Base-by-base conservation (phyloP, 768 basidiomycete genomes). In the Holtermannia corniformis region DNA sequence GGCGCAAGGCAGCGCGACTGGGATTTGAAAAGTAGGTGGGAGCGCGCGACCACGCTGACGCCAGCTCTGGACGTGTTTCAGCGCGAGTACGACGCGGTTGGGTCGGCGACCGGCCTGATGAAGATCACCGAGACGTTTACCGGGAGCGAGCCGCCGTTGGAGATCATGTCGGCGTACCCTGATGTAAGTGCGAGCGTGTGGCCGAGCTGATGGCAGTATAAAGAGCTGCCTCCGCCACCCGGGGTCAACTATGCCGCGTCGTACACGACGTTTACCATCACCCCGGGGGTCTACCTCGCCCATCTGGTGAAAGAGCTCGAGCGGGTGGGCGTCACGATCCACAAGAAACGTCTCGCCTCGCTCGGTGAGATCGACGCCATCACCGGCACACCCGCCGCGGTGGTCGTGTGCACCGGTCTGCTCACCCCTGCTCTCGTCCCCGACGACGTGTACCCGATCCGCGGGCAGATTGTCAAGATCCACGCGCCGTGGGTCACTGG, bases 201-300 rank as follows among this genome's bases (percentile, higher is more conserved):
- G 3, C 41, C 42, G 5, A 21, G 4, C 23, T n/a, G 22, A 23
- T 12, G 16, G 47, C 16, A 49, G 44, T 54, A 40, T 24, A 51
- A 16, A 24, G n/a, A 42, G 4, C 7, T 27, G 2, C 1, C 3
- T 26, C 37, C 41, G 10, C 26, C 28, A 22, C 13, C 52, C 54
- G 43, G 42, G 27, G 55, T 53, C 22, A 52, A 58, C 47, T 68
- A 72, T 46, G 64, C 68, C 23, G 53, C 68, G 54, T 62, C 61
- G 40, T 67, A 69, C 70, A 70, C 68, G 1, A 71, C 72, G 14
- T 40, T 74, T n/a, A 73, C 72, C 16, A 71, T 74, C 56, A 70
- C 69, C 12, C 70, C 73, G 0, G 44, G 54, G 2, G 43, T 51
- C 32, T 69, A 73, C 57, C 64, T 73, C 25, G 49, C 61, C 12